Evolutionary conservation across 768 basidiomycete genomes (phyloP), one percentile per base, ranked within the genome.

Genomic region (Amanita rubescens): DNA sequence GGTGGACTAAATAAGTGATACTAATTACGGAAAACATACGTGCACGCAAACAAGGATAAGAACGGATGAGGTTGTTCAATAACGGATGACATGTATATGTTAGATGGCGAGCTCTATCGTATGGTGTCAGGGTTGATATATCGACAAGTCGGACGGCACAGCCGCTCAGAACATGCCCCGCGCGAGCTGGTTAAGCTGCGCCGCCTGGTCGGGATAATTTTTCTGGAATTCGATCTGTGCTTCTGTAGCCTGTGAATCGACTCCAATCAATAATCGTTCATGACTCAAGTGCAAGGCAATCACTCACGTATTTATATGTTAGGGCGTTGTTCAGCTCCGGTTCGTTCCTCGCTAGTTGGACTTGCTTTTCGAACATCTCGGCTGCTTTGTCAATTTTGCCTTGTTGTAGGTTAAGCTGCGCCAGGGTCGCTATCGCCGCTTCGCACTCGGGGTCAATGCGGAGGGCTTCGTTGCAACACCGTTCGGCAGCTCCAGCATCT

Each of bases 381-480:
- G 93, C 81, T 1, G 95, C 96, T 55, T 84, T 77, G 37, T 87
- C 82, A 55, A 96, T 84, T 71, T 89, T 88, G 63, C 85, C 84
- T 69, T 94, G 92, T 69, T 98, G 95, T 57, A 98, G 68, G 55
- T 80, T 82, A 19, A 99, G 77, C 68, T 99, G 96, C 3, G 95
- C 95, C 25, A 98, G 81, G 1, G 94, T 97, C 15, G 93, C 92
- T 4, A 98, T 86, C 0, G 95, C 96, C 10, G 95, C 91, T 65
- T 99, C 96, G 69, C 95, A 98, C 59, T 94, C 93, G 10, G 89
- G 75, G 68, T 99, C 96, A 52, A 94, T 80, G 46, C 76, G 72
- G 19, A 99, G 75, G 0, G 96, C 96, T 67, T 98, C 89, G 53
- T 84, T 75, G 65, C 93, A 94, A 65, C 92, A 87, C 17, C 74